These are phyloP conservation scores for Candida anglica DNA, from an alignment of 805 yeast species.

Conservation along the genomic window DNA sequence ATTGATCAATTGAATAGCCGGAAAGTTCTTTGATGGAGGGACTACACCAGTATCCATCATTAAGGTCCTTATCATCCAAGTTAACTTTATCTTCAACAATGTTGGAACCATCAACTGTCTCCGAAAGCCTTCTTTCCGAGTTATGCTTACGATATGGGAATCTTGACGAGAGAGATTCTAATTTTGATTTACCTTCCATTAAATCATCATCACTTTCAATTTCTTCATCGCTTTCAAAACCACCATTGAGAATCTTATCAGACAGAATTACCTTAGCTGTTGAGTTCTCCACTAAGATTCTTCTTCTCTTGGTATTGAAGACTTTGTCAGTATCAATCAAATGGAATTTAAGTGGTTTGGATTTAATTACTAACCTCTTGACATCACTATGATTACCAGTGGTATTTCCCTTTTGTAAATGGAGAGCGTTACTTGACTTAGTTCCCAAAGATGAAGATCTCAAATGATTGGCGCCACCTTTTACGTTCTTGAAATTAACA, in stretches of 20 bases:
- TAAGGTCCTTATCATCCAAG: conserved; percentile 3
- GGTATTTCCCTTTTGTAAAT: no score
- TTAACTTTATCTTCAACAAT: conserved; percentile 5
- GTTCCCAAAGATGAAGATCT: not conserved
- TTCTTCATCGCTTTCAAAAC: conserved; percentile 17
- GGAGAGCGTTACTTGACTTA: no score
- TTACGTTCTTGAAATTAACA: conserved; percentile 8
- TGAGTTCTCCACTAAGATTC: conserved; percentile 12
- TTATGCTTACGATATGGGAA: not conserved
- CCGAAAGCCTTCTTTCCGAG: not conserved
- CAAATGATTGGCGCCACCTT: not conserved
- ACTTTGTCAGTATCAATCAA: conserved; percentile 40
- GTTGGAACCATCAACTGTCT: not conserved
- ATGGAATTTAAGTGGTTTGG: conserved; percentile 39
- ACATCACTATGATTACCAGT: conserved; percentile 17
- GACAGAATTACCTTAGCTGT: conserved; percentile 12
- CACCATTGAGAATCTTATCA: conserved; percentile 13
- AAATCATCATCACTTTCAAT: conserved; percentile 6
- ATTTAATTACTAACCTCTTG: conserved; percentile 33
- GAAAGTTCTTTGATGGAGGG: conserved; percentile 55
- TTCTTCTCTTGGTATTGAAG: conserved; percentile 28
- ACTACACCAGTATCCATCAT: conserved; percentile 65
- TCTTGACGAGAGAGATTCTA: not conserved
- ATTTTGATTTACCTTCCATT: not conserved
- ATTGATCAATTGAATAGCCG: conserved; percentile 39